A percentile compares a stretch with the other conserved stretches of the same genome.
Conservation (phyloP, 2,329 filamentous ascomycete genomes). For the Fusarium sp. region DNA sequence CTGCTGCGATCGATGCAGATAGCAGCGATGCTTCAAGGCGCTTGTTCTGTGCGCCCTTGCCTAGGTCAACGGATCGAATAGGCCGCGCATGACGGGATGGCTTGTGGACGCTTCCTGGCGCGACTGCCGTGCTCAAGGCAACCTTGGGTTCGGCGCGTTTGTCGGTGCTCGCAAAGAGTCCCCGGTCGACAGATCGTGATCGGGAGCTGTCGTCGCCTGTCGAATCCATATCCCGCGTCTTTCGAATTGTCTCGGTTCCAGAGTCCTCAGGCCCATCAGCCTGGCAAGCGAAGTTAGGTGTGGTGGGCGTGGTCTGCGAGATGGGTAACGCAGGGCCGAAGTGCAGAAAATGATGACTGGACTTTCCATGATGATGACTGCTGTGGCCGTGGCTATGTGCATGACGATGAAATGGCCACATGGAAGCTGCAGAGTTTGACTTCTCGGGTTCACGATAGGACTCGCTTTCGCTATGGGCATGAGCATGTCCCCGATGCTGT, state of each 20-base stretch:
- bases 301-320: conserved; percentile 53
- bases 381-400: conserved; percentile 55
- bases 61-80: conserved; percentile 62
- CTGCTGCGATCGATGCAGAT: conserved; percentile 56
- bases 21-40: conserved; percentile 57
- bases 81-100: conserved; percentile 63
- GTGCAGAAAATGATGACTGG: conserved; percentile 57
- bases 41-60: conserved; percentile 48
- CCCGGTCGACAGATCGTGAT: conserved; percentile 76
- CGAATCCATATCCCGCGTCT: conserved; percentile 58
- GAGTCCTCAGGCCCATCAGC: conserved; percentile 62
- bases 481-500: conserved; percentile 42
- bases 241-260: conserved; percentile 52
- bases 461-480: conserved; percentile 50
- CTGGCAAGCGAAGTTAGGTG: conserved; percentile 55
- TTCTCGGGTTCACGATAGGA: conserved; percentile 43
- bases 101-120: conserved; percentile 71
- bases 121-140: conserved; percentile 73
- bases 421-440: conserved; percentile 44
- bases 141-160: conserved; percentile 77
- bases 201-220: conserved; percentile 65
- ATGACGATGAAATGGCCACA: conserved; percentile 58
- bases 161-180: conserved; percentile 72
- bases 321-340: conserved; percentile 50
- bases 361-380: conserved; percentile 52